Evolutionary conservation across 305 asterid genomes (phyloP).

Genomic region (Ilex paraguariensis): DNA sequence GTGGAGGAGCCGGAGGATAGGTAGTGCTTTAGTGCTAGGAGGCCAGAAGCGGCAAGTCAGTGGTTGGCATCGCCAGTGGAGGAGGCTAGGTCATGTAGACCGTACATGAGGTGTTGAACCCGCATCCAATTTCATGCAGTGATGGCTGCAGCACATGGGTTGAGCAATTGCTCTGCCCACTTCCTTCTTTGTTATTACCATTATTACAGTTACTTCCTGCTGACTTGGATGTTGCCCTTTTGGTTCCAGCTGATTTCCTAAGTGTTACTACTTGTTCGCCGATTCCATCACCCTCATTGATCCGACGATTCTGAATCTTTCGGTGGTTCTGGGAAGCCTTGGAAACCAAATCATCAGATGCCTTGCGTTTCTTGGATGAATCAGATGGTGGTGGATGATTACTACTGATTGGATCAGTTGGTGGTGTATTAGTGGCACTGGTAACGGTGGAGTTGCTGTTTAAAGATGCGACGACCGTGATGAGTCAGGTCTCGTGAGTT

Average conservation of each 20-base stretch:
- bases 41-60: constrained; percentile 71
- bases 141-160: constrained; percentile 84
- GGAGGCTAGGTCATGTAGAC: constrained; percentile 64
- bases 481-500: constrained; percentile 36
- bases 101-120: constrained; percentile 71
- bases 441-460: constrained; percentile 22
- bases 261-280: constrained; percentile 10
- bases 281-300: constrained; percentile 11
- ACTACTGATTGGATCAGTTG: constrained; percentile 16
- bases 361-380: constrained; percentile 53
- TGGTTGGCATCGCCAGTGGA: constrained; percentile 67
- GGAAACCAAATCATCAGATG: constrained; percentile 21
- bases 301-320: constrained; percentile 24
- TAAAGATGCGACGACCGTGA: constrained; percentile 31
- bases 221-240: constrained; percentile 26
- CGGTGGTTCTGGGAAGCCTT: constrained; percentile 16
- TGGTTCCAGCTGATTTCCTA: constrained; percentile 30
- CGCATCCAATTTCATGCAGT: constrained; percentile 52
- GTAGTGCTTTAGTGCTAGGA: constrained; percentile 58
- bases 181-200: constrained; percentile 51
- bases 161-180: constrained; percentile 91
- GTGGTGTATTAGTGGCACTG: constrained; percentile 17
- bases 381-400: constrained; percentile 27
- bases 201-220: constrained; percentile 20
- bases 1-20: constrained; percentile 32